These are phyloP conservation scores for Aquilaria malaccensis DNA, from an alignment of 345 rosid genomes.

Conservation along the genomic window DNA sequence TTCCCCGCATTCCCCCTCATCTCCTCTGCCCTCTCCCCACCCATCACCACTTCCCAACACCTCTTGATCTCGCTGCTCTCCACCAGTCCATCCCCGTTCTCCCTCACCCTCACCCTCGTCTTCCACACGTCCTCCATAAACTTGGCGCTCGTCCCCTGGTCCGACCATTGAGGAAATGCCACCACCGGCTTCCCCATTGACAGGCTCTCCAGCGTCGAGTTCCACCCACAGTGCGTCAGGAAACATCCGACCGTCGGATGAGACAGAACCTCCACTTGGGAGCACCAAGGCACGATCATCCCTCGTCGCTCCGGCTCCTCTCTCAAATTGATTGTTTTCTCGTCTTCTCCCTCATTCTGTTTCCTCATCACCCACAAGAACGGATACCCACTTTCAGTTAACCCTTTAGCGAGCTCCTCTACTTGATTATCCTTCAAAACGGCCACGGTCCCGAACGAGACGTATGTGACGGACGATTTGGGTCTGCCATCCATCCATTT, in stretches of 20 bases:
- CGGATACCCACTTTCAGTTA: conserved; percentile 20
- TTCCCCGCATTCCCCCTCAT: conserved; percentile 35
- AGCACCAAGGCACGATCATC: conserved; percentile 53
- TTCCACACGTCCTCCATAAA: conserved; percentile 44
- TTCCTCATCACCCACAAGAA: conserved; percentile 45
- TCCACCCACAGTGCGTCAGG: conserved; percentile 68
- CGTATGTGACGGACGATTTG: conserved; percentile 40
- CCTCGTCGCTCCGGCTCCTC: conserved; percentile 36
- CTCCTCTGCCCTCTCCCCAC: conserved; percentile 22
- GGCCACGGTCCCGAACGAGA: conserved; percentile 46
- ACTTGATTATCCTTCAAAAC: conserved; percentile 29
- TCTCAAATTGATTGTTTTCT: conserved; percentile 14
- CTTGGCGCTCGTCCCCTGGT: conserved; percentile 52
- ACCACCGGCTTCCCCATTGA: conserved; percentile 47
- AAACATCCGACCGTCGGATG: conserved; percentile 58
- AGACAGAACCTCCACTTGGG: conserved; percentile 47
- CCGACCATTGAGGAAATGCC: conserved; percentile 61
- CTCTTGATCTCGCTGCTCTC: conserved; percentile 39
- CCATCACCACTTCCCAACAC: conserved; percentile 52
- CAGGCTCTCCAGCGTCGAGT: conserved; percentile 53
- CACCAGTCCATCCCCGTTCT: conserved; percentile 27
- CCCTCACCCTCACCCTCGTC: conserved; percentile 36
- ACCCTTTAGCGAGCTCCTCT: conserved; percentile 33
- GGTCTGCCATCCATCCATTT: conserved; percentile 39
- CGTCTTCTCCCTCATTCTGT: conserved; percentile 15